phyloP scores from a whole-genome alignment of 306 rosid species.

The Lotus japonicus region DNA sequence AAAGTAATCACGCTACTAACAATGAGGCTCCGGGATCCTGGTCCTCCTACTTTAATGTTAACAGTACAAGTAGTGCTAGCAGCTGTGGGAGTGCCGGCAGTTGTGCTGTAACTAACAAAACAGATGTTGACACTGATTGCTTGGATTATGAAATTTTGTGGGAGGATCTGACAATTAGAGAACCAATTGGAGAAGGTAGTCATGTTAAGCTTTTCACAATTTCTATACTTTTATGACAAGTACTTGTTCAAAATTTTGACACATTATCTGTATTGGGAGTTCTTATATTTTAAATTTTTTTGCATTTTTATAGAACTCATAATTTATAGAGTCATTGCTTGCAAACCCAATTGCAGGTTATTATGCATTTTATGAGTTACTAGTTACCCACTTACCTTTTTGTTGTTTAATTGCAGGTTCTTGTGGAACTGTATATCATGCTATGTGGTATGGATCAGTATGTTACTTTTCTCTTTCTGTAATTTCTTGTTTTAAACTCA shows the following conservation, averaged over 20 bases:
- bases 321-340: neutral
- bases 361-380: conserved; percentile 16
- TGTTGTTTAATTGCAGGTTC: conserved; percentile 69
- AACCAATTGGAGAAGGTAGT: conserved; percentile 94
- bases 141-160: conserved; percentile 94
- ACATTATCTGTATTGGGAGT: neutral
- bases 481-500: conserved; percentile 22
- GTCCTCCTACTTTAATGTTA: conserved; percentile 66
- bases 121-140: conserved; percentile 75
- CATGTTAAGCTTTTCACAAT: conserved; percentile 8
- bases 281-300: neutral
- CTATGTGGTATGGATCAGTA: conserved; percentile 99
- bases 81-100: conserved; percentile 93
- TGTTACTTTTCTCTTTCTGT: conserved; percentile 57
- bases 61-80: conserved; percentile 96
- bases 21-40: conserved; percentile 76
- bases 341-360: neutral
- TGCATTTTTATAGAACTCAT: neutral
- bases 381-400: conserved; percentile 13
- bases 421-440: conserved; percentile 98
- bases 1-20: conserved; percentile 45
- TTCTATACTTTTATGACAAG: neutral
- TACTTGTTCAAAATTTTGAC: neutral
- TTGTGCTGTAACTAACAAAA: conserved; percentile 56
- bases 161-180: conserved; percentile 95